Evolutionary conservation across 148 eudicot species (phyloP), one percentile per base, ranked within the genome.

Genomic region (Chenopodium quinoa): DNA sequence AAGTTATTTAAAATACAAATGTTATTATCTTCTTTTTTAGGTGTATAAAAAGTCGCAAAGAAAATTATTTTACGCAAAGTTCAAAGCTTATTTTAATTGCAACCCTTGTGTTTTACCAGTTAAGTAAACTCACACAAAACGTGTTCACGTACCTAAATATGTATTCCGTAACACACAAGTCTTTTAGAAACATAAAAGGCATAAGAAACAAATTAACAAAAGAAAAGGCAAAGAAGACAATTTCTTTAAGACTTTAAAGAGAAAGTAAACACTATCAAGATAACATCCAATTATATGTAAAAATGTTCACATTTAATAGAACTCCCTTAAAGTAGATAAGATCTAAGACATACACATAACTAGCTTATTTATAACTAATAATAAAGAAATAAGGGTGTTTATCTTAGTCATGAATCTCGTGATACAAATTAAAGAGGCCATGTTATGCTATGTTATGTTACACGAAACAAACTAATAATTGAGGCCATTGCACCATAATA

Each of bases 371-470:
- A 22, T 17, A 4, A 17, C 62, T 17, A 52, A 10, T 22, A 31
- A 31, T 14, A 44, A 31, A 46, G 63, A 48, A 80, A 74, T 46
- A 52, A 19, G 60, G 58, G 44, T 40, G 44, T 40, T 40, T 40
- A 6, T 40, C 44, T 40, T n/a, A 16, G 31, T 8, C 81, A 72
- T 80, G 82, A 25, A 73, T 58, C 82, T 73, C 75, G 82, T 85
- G 87, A 85, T 37, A 19, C 46, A 71, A 74, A 81, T 75, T 66
- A 85, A 82, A 78, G 75, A 37, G 71, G 74, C 81, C 14, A 56
- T 40, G 44, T 40, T 40, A 40, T 40, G 62, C 17, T 56, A 56
- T 56, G 62, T 56, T 56, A 66, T 77, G 81, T 81, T 78, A 65
- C 75, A 25, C 14, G 46, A 76, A 84, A 84, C 68, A 22, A 16